Conservation (phyloP, 106 monocot genomes). For the Posidonia australis region DNA sequence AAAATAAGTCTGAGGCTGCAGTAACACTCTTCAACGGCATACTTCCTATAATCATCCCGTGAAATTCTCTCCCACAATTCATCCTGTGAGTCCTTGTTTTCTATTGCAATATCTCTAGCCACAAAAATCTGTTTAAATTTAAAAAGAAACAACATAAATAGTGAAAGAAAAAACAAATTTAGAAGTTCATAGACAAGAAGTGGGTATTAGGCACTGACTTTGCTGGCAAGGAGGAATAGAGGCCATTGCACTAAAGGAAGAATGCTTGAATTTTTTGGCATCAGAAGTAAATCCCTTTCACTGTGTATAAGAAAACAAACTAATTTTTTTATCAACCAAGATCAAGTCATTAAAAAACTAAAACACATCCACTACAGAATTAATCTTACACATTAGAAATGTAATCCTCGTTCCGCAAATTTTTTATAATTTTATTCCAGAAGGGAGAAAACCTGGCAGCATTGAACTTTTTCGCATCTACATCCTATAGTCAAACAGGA, state of each 20-base stretch:
- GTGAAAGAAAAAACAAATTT: background rate
- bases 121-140: conserved; percentile 51
- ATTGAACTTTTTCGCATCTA: conserved; percentile 64
- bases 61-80: conserved; percentile 81
- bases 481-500: conserved; percentile 24
- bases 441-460: conserved; percentile 93
- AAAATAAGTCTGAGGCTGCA: conserved; percentile 44
- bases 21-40: conserved; percentile 83
- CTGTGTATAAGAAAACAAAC: conserved; percentile 13
- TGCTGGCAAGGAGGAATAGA: conserved; percentile 77
- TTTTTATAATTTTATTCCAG: conserved; percentile 89
- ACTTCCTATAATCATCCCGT: conserved; percentile 87
- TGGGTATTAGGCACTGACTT: conserved; percentile 29
- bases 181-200: background rate
- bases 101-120: conserved; percentile 83
- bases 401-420: conserved; percentile 85
- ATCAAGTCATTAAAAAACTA: background rate
- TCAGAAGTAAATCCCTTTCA: conserved; percentile 75
- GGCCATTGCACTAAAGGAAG: conserved; percentile 80
- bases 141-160: background rate
- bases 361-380: background rate
- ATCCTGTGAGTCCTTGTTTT: conserved; percentile 55
- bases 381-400: conserved; percentile 63
- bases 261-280: conserved; percentile 71
- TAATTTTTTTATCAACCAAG: background rate